Percentiles rank a stretch among this genome's conserved stretches.
Evolutionary conservation across 179 eudicot species (phyloP).

Genomic region (Dionaea muscipula): DNA sequence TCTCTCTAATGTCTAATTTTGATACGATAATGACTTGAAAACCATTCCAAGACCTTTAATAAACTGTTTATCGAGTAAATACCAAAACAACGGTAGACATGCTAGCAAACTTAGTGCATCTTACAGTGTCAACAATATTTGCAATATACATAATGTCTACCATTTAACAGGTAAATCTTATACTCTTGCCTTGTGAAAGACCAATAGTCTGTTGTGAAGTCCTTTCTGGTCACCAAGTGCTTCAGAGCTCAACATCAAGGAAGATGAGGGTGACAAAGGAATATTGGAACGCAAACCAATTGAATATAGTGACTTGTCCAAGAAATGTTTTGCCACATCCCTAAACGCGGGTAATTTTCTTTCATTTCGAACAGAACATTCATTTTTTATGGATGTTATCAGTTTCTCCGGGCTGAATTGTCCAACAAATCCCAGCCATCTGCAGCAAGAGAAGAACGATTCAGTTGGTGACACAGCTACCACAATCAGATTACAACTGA

Average conservation of each 20-base stretch:
- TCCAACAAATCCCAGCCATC: slow-evolving; percentile 68
- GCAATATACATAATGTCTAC: not conserved
- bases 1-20: too few relatives aligned
- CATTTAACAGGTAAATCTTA: not conserved
- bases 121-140: too few relatives aligned
- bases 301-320: slow-evolving; percentile 62
- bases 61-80: too few relatives aligned
- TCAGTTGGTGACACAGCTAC: not conserved
- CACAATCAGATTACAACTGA: not conserved
- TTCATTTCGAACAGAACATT: slow-evolving; percentile 27
- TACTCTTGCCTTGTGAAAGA: slow-evolving; percentile 48
- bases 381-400: slow-evolving; percentile 49
- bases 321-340: slow-evolving; percentile 36
- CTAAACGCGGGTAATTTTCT: slow-evolving; percentile 33
- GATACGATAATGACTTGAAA: too few relatives aligned
- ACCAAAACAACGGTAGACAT: too few relatives aligned
- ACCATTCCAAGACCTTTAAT: too few relatives aligned
- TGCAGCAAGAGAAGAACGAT: slow-evolving; percentile 11
- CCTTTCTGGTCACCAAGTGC: too few relatives aligned
- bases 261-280: slow-evolving; percentile 33
- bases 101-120: not conserved
- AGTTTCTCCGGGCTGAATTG: slow-evolving; percentile 70
- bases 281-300: slow-evolving; percentile 44
- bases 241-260: slow-evolving; percentile 44
- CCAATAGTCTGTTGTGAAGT: slow-evolving; percentile 50